Conservation (phyloP, 352 stramenopile genomes). For the Globisporangium lucens region DNA sequence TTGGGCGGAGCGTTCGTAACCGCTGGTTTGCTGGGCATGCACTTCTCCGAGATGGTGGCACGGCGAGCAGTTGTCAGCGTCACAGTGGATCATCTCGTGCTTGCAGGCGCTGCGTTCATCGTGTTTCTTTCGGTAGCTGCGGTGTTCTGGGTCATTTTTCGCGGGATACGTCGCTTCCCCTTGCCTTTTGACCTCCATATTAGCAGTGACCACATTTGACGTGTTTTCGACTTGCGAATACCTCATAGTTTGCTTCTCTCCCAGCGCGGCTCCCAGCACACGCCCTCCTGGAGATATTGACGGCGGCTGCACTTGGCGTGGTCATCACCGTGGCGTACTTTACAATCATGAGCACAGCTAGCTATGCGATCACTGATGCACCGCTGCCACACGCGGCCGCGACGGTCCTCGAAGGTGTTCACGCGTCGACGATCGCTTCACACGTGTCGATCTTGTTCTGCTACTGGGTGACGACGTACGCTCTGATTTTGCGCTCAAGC, state of each 20-base stretch:
- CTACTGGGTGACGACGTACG: conserved; percentile 45
- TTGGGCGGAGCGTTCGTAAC: conserved; percentile 45
- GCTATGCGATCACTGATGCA: no score
- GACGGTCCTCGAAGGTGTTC: conserved; percentile 27
- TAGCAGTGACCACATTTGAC: no score
- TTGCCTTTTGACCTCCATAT: conserved; percentile 23
- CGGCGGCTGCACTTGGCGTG: no score
- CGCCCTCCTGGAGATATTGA: no score
- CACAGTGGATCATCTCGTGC: no score
- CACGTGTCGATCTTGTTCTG: conserved; percentile 45
- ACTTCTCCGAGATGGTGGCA: conserved; percentile 67
- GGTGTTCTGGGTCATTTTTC: conserved; percentile 74
- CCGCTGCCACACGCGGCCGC: neutral
- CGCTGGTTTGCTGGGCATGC: conserved; percentile 63
- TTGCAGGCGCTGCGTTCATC: conserved; percentile 19
- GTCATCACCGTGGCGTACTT: no score
- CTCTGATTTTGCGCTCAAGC: neutral
- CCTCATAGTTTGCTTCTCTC: no score
- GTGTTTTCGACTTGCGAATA: no score
- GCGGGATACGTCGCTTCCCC: conserved; percentile 35
- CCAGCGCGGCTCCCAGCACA: no score
- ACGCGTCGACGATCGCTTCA: conserved; percentile 31
- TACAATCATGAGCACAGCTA: no score
- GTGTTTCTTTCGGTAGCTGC: conserved; percentile 45
- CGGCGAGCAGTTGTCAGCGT: conserved; percentile 25